These are phyloP conservation scores for Syzygium malaccense DNA, from an alignment of 441 rosid species.

Conservation along the genomic window DNA sequence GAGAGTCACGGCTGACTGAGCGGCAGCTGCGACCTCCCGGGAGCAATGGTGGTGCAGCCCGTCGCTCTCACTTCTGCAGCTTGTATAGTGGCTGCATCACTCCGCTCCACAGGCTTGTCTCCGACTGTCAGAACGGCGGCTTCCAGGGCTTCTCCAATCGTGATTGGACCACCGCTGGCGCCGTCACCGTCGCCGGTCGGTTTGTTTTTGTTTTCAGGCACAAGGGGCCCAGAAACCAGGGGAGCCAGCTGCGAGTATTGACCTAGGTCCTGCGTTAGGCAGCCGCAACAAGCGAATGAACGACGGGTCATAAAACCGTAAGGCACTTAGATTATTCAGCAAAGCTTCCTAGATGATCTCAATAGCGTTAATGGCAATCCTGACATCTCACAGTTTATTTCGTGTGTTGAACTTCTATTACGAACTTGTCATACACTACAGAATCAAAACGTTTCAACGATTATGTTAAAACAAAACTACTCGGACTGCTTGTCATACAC, in stretches of 20 bases:
- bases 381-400: not conserved
- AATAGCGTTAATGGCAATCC: not conserved
- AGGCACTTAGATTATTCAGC: not conserved
- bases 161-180: not conserved
- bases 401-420: not conserved
- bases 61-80: slow-evolving; percentile 6
- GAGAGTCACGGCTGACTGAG: not conserved
- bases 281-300: not conserved
- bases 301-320: not conserved
- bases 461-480: not conserved
- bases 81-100: slow-evolving; percentile 9
- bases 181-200: not conserved
- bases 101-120: slow-evolving; percentile 7
- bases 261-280: not conserved
- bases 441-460: too few species aligned
- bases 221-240: not conserved
- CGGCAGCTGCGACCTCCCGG: slow-evolving; percentile 3
- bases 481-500: too few species aligned
- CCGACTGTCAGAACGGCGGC: not conserved
- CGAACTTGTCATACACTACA: not conserved
- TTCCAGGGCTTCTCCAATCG: slow-evolving; percentile 7
- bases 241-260: not conserved
- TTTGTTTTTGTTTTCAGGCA: not conserved
- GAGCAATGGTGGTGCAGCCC: not conserved
- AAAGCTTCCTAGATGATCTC: not conserved